These are phyloP conservation scores for Aristolochia fimbriata DNA, from an alignment of 164 flowering plant genomes.

Conservation along the genomic window DNA sequence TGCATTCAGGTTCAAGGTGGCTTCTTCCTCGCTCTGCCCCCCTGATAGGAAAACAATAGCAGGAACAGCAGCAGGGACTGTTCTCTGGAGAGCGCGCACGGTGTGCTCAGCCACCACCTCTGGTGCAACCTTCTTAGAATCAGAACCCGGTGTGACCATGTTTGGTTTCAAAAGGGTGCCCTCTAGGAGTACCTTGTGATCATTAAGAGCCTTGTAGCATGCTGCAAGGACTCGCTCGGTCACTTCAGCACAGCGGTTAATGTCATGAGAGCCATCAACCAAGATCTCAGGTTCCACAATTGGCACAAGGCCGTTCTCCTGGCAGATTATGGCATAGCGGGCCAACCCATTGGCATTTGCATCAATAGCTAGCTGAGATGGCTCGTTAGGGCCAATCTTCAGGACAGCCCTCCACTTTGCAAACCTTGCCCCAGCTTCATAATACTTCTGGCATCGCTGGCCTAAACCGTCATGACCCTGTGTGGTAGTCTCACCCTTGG, in stretches of 20 bases:
- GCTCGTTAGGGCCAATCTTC: slow-evolving; percentile 35
- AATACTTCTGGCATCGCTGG: slow-evolving; percentile 31
- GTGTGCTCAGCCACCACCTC: slow-evolving; percentile 37
- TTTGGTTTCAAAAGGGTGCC: slow-evolving; percentile 39
- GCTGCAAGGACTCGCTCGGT: slow-evolving; percentile 47
- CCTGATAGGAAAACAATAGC: slow-evolving; percentile 39
- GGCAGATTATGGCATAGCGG: slow-evolving; percentile 45
- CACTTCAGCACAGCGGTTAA: slow-evolving; percentile 31
- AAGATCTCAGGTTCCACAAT: slow-evolving; percentile 48
- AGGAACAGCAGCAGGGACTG: slow-evolving; percentile 35
- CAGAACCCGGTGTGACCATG: slow-evolving; percentile 45
- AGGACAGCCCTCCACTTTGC: slow-evolving; percentile 42
- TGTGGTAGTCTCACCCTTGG: slow-evolving; percentile 44
- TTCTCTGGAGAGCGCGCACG: slow-evolving; percentile 29
- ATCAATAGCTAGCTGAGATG: slow-evolving; percentile 33
- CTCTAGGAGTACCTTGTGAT: slow-evolving; percentile 38
- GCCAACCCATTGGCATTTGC: slow-evolving; percentile 44
- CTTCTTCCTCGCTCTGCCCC: slow-evolving; percentile 43
- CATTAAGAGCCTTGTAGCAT: slow-evolving; percentile 39
- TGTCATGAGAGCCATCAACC: slow-evolving; percentile 38
- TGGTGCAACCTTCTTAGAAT: slow-evolving; percentile 29
- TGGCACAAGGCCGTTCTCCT: slow-evolving; percentile 39
- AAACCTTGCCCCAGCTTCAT: slow-evolving; percentile 32
- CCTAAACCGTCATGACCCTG: slow-evolving; percentile 42
- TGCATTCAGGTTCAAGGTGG: slow-evolving; percentile 34